These are phyloP conservation scores for Thelephora ganbajun DNA, from an alignment of 768 basidiomycete genomes.

Conservation along the genomic window DNA sequence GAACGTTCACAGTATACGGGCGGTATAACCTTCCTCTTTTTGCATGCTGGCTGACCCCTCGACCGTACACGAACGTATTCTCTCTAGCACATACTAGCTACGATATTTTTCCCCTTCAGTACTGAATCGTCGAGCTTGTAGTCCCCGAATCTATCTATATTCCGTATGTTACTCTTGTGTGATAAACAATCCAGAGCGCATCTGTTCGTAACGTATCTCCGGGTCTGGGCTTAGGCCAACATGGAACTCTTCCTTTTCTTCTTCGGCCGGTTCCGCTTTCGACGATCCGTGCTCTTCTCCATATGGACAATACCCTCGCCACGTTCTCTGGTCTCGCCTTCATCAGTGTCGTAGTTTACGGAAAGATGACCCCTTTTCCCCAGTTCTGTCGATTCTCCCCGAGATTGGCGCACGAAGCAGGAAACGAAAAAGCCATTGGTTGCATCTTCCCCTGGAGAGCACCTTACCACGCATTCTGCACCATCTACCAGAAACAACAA, in stretches of 20 bases:
- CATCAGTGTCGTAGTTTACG: slow-evolving; percentile 6
- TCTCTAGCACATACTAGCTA: background rate
- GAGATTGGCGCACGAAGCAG: slow-evolving; percentile 48
- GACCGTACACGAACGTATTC: background rate
- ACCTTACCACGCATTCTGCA: slow-evolving; percentile 53
- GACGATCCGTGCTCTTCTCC: too few relatives aligned
- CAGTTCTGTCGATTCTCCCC: background rate
- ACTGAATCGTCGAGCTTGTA: background rate
- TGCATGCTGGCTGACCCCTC: too few relatives aligned
- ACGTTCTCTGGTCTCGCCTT: slow-evolving; percentile 6
- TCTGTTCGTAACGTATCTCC: background rate
- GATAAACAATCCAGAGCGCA: background rate
- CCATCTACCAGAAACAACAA: slow-evolving; percentile 23
- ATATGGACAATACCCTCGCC: background rate
- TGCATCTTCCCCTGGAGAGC: slow-evolving; percentile 67
- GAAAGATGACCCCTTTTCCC: background rate
- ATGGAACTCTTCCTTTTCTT: slow-evolving; percentile 11
- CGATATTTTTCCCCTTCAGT: background rate
- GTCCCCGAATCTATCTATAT: background rate
- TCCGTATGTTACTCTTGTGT: background rate
- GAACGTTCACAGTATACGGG: too few relatives aligned
- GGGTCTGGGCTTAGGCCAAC: background rate
- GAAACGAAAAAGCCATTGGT: slow-evolving; percentile 98
- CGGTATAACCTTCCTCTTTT: too few relatives aligned
- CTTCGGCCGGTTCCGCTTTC: slow-evolving; percentile 15